Conservation (phyloP, 352 stramenopile species). For the Pythium scleroteichum region DNA sequence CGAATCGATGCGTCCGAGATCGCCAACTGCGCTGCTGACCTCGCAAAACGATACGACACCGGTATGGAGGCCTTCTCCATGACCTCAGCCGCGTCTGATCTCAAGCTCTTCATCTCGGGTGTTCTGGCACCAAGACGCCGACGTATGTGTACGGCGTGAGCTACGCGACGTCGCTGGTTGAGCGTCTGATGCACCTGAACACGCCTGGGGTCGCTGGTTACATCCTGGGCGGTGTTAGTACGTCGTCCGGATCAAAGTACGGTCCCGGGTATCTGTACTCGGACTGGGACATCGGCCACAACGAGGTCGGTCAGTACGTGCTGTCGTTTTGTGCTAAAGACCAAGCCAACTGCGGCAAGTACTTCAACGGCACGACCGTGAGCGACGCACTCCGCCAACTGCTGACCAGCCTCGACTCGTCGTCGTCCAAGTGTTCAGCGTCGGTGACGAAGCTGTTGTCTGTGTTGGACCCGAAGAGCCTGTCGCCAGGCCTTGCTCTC, state of each 20-base stretch:
- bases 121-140: conserved; percentile 12
- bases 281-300: conserved; percentile 5
- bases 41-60: conserved; percentile 32
- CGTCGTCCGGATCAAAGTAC: conserved; percentile 15
- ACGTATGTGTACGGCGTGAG: conserved; percentile 51
- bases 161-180: conserved; percentile 47
- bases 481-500: too few relatives aligned
- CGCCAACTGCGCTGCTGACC: conserved; percentile 28
- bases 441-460: too few relatives aligned
- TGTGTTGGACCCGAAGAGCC: too few relatives aligned
- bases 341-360: conserved; percentile 11
- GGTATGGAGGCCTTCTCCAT: conserved; percentile 36
- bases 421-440: too few relatives aligned
- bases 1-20: conserved; percentile 21
- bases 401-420: too few relatives aligned
- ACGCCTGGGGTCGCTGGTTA: conserved; percentile 37
- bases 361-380: too few relatives aligned
- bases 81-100: conserved; percentile 43
- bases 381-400: too few relatives aligned
- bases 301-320: conserved; percentile 11
- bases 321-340: conserved; percentile 8
- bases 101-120: conserved; percentile 17
- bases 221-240: conserved; percentile 38
- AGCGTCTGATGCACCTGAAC: conserved; percentile 45
- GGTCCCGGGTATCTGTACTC: conserved; percentile 12